Evolutionary conservation across 2,329 filamentous ascomycete genomes (phyloP).

Genomic region (Malbranchea zuffiana): DNA sequence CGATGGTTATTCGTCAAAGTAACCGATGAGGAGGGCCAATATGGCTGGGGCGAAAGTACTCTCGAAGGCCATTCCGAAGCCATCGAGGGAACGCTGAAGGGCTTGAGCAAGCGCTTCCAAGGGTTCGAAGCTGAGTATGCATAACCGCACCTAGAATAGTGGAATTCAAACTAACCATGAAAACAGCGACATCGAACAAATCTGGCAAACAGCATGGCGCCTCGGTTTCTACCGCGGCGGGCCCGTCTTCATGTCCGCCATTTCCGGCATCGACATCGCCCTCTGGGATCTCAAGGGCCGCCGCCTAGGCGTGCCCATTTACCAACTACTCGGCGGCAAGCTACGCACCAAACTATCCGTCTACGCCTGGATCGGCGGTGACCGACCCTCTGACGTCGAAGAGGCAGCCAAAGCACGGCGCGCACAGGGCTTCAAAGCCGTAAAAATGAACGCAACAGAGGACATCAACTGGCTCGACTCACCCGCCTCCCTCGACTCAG

Average conservation of each 20-base stretch:
- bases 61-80: slow-evolving; percentile 63
- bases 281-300: slow-evolving; percentile 66
- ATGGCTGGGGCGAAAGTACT: slow-evolving; percentile 65
- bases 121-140: slow-evolving; percentile 60
- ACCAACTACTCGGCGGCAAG: slow-evolving; percentile 64
- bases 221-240: slow-evolving; percentile 66
- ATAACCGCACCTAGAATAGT: background rate
- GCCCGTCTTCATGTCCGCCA: slow-evolving; percentile 67
- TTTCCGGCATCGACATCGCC: slow-evolving; percentile 68
- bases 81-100: slow-evolving; percentile 62
- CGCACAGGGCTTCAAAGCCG: slow-evolving; percentile 31
- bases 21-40: slow-evolving; percentile 51
- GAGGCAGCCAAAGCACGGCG: slow-evolving; percentile 42
- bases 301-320: slow-evolving; percentile 55
- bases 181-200: slow-evolving; percentile 61
- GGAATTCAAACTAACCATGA: slow-evolving; percentile 4
- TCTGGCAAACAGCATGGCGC: slow-evolving; percentile 66
- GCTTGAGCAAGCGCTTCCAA: slow-evolving; percentile 50
- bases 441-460: slow-evolving; percentile 74
- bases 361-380: slow-evolving; percentile 70
- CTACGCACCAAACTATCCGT: slow-evolving; percentile 58
- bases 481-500: slow-evolving; percentile 50
- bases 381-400: slow-evolving; percentile 57
- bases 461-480: slow-evolving; percentile 69
- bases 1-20: slow-evolving; percentile 72